A percentile compares a stretch with the other conserved stretches of the same genome.
Evolutionary conservation across 2,329 filamentous ascomycete species (phyloP).

Genomic region (Pleomassaria siparia): DNA sequence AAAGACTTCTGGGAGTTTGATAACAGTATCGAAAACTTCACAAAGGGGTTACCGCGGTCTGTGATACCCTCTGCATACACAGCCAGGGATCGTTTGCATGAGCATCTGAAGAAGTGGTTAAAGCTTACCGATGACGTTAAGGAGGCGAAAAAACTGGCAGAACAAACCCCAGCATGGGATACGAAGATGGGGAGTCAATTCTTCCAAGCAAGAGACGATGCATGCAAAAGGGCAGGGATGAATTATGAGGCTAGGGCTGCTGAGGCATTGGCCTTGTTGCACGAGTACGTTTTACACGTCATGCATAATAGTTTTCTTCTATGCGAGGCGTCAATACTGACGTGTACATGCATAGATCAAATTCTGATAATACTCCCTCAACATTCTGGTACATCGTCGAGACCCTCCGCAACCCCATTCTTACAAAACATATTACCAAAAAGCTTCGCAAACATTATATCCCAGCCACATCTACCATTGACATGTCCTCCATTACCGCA

Average conservation of each 20-base stretch:
- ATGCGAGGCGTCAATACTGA: constrained; percentile 8
- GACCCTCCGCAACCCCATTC: constrained; percentile 18
- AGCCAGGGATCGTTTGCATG: constrained; percentile 21
- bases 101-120: constrained; percentile 27
- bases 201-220: constrained; percentile 19
- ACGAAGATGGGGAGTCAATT: constrained; percentile 22
- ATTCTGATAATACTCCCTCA: constrained; percentile 15
- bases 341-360: constrained; percentile 13
- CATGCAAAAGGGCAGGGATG: constrained; percentile 13
- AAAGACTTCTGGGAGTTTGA: constrained; percentile 32
- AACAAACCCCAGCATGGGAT: constrained; percentile 20
- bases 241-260: constrained; percentile 16
- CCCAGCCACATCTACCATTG: constrained; percentile 12
- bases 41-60: constrained; percentile 20
- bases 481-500: constrained; percentile 16
- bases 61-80: constrained; percentile 15
- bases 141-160: constrained; percentile 14
- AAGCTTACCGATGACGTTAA: constrained; percentile 16
- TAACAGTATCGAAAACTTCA: constrained; percentile 18
- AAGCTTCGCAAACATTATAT: constrained; percentile 13
- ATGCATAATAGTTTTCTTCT: constrained; percentile 12
- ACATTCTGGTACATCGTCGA: constrained; percentile 32
- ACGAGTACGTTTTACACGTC: constrained; percentile 18
- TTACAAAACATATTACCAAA: constrained; percentile 17
- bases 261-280: constrained; percentile 27